Evolutionary conservation across 257 asterid genomes (phyloP).

Genomic region (Nicotiana noctiflora): DNA sequence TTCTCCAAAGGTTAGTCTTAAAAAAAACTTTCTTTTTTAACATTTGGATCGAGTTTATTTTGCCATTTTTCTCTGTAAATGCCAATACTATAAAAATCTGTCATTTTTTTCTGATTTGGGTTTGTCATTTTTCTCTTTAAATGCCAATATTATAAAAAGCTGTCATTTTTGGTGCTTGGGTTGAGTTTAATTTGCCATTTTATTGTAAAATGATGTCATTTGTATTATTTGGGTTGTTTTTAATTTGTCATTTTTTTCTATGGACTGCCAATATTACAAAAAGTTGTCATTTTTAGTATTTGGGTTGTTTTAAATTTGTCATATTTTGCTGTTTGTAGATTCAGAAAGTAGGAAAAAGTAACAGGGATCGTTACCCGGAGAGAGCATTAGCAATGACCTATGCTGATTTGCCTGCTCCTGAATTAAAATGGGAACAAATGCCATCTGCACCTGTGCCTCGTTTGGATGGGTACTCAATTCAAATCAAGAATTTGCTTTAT

Average conservation of each 20-base stretch:
- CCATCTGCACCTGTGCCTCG: conserved; percentile 75
- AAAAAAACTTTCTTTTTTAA: no score
- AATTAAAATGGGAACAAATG: conserved; percentile 72
- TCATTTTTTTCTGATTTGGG: neutral
- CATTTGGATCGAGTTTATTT: no score
- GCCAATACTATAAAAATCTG: neutral
- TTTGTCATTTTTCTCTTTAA: no score
- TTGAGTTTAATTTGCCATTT: no score
- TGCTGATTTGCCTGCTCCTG: conserved; percentile 78
- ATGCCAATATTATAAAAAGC: neutral
- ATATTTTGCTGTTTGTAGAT: conserved; percentile 8
- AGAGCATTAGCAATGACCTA: conserved; percentile 45
- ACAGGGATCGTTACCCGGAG: conserved; percentile 19
- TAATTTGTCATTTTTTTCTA: no score
- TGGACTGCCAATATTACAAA: neutral
- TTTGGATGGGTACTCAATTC: conserved; percentile 65
- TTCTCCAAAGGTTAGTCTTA: conserved; percentile 23
- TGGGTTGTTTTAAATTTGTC: neutral
- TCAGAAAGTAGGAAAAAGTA: conserved; percentile 8
- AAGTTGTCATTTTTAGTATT: neutral
- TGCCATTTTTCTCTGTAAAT: no score
- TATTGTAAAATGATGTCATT: neutral
- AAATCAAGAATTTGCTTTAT: conserved; percentile 51
- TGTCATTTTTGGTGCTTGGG: neutral
- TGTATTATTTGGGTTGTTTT: neutral